These are phyloP conservation scores for Talaromyces verruculosus DNA, from an alignment of 2,329 filamentous ascomycete species.

Conservation along the genomic window DNA sequence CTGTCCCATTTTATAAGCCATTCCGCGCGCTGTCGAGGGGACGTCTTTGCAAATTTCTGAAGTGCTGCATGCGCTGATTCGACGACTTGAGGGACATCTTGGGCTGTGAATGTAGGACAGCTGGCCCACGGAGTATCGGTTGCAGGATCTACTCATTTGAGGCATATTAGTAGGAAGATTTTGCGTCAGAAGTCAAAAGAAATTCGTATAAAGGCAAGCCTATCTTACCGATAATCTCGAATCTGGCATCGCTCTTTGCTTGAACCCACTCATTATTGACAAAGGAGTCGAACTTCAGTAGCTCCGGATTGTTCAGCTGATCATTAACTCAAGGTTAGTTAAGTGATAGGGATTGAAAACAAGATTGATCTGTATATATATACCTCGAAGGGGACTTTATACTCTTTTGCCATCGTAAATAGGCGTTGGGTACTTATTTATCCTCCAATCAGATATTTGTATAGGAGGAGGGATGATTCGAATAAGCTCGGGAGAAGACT, in stretches of 20 bases:
- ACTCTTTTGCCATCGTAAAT: slow-evolving; percentile 34
- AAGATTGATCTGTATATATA: background rate
- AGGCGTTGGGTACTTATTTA: background rate
- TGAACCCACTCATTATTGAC: slow-evolving; percentile 51
- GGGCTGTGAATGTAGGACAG: slow-evolving; percentile 20
- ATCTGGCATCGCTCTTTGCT: slow-evolving; percentile 50
- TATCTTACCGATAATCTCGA: slow-evolving; percentile 51
- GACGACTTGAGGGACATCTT: slow-evolving; percentile 22
- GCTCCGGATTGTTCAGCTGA: slow-evolving; percentile 49
- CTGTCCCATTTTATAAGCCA: slow-evolving; percentile 80
- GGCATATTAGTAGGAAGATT: background rate
- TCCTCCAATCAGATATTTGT: background rate
- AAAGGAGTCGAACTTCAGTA: slow-evolving; percentile 53
- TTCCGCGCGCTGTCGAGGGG: slow-evolving; percentile 71
- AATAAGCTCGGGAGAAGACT: no score
- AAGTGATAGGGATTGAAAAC: background rate
- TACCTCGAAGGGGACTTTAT: slow-evolving; percentile 42
- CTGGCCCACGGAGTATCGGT: slow-evolving; percentile 22
- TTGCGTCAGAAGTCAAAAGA: background rate
- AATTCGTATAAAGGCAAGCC: background rate
- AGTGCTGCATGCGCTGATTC: slow-evolving; percentile 42
- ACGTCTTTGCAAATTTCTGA: slow-evolving; percentile 62
- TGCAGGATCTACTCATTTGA: slow-evolving; percentile 19
- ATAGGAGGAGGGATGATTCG: background rate
- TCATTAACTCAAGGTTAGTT: background rate